Percentiles rank a stretch among this genome's conserved stretches.
Conservation (phyloP, 495 filamentous ascomycete species). For the Aspergillus panamensis region DNA sequence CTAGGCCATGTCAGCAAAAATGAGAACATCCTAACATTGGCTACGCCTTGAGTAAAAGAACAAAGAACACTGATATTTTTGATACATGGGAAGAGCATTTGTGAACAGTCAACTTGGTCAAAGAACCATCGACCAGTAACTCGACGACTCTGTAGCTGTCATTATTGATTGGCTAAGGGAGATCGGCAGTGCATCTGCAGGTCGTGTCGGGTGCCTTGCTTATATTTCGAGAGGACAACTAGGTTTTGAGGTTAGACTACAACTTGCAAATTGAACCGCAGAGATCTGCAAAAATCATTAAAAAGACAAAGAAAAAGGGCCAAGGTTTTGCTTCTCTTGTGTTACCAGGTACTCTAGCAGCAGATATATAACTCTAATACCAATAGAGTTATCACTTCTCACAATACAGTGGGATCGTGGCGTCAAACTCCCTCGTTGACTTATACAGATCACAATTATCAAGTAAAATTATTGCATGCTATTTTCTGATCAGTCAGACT, state of each 20-base stretch:
- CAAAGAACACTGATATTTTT: no score
- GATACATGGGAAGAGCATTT: neutral
- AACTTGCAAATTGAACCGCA: no score
- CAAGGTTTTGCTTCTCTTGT: no score
- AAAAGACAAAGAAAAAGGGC: no score
- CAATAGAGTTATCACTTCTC: neutral
- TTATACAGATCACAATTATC: constrained; percentile 1
- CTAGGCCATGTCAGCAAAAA: no score
- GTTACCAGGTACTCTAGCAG: neutral
- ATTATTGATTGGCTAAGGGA: neutral
- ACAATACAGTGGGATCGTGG: neutral
- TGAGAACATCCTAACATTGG: no score
- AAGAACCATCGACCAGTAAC: neutral
- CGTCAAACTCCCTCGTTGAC: neutral
- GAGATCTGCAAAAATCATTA: no score
- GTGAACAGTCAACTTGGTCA: neutral
- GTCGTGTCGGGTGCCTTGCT: neutral
- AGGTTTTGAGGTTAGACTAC: neutral
- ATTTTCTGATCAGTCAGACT: constrained; percentile 1
- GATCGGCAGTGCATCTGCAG: neutral
- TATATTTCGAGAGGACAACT: neutral
- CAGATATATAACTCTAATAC: neutral
- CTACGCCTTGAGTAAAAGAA: no score
- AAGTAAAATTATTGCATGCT: neutral
- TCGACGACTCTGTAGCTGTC: no score